phyloP scores from a whole-genome alignment of 2,329 filamentous ascomycete genomes.

The Aspergillus neoniger region DNA sequence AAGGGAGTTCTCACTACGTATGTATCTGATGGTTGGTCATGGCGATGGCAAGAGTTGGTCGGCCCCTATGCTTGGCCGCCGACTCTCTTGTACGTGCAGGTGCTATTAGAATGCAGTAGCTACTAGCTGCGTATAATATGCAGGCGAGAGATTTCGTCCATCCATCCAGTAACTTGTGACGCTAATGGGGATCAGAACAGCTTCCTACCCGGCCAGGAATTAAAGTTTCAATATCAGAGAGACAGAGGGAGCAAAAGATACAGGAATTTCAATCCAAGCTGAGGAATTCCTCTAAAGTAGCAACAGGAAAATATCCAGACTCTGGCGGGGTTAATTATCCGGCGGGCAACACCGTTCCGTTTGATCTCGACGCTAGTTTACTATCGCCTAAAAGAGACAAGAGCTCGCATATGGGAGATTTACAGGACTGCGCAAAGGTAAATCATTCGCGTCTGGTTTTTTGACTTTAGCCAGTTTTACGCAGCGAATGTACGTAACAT shows the following conservation, averaged over 20 bases:
- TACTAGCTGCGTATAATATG: background rate
- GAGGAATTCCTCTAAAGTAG: background rate
- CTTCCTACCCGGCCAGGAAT: background rate
- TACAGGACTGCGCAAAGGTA: background rate
- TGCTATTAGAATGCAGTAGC: background rate
- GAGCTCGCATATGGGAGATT: background rate
- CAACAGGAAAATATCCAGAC: background rate
- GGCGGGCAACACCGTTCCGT: background rate
- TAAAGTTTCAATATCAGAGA: background rate
- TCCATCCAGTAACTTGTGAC: background rate
- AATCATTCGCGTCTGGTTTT: background rate
- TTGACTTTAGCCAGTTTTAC: background rate
- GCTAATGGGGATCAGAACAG: background rate
- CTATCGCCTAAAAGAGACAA: background rate
- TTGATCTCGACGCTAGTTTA: background rate
- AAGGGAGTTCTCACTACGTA: slow-evolving; percentile 26
- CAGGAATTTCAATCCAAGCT: background rate
- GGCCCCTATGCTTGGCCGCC: background rate
- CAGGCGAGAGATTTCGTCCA: background rate
- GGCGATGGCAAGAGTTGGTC: background rate
- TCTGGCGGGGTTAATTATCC: background rate
- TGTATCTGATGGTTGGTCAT: background rate
- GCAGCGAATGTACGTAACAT: slow-evolving; percentile 10
- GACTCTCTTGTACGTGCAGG: background rate
- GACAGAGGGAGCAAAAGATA: background rate